Conservation (phyloP, 108 stramenopile species). For the Licmophora abbreviata region DNA sequence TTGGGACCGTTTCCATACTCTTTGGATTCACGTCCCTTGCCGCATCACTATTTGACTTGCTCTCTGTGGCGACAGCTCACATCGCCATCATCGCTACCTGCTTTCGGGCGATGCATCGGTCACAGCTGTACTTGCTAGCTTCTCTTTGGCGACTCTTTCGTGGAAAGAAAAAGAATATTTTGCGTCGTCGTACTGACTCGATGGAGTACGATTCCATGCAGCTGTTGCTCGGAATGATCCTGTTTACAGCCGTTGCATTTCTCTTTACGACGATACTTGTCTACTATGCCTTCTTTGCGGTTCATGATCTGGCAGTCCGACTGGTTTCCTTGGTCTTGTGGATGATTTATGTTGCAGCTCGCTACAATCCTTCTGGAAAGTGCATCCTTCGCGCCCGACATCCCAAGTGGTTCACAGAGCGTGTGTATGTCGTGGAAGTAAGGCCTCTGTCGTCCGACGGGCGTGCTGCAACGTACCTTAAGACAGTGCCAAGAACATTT, state of each 20-base stretch:
- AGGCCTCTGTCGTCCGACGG: too few species aligned
- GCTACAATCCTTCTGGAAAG: constrained; percentile 1
- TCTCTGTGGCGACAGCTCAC: constrained; percentile 45
- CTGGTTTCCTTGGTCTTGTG: constrained; percentile 8
- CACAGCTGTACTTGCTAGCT: constrained; percentile 45
- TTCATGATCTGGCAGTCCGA: constrained; percentile 14
- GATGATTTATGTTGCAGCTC: constrained; percentile 3
- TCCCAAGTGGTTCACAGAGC: constrained; percentile 22
- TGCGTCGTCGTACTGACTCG: constrained; percentile 78
- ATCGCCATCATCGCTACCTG: constrained; percentile 25
- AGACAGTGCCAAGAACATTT: too few species aligned
- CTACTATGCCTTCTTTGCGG: constrained; percentile 67
- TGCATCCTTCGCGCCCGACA: constrained; percentile 12
- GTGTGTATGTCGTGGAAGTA: constrained; percentile 13
- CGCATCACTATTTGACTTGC: constrained; percentile 24
- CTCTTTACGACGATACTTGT: constrained; percentile 78
- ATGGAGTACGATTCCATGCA: constrained; percentile 83
- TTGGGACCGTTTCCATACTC: not conserved
- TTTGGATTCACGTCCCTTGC: constrained; percentile 8
- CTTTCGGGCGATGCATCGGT: constrained; percentile 35
- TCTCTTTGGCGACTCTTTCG: constrained; percentile 82
- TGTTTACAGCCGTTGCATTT: constrained; percentile 79
- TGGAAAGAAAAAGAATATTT: constrained; percentile 84
- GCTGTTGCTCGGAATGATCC: constrained; percentile 74
- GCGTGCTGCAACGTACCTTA: too few species aligned